Evolutionary conservation across 805 yeast genomes (phyloP).

Genomic region (Yarrowia sp.): DNA sequence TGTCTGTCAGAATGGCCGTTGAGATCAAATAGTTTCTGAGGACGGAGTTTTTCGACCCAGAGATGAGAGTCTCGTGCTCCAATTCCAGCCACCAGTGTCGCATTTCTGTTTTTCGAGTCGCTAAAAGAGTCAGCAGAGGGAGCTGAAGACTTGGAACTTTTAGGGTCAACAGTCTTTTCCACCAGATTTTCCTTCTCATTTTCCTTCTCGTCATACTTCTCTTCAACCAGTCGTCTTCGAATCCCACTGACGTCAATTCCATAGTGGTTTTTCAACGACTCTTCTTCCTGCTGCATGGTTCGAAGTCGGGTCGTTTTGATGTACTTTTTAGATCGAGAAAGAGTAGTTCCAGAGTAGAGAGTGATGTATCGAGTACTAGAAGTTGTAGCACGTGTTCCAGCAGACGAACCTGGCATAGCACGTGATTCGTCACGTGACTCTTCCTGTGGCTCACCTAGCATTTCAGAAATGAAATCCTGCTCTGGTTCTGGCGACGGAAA

Average conservation of each 20-base stretch:
- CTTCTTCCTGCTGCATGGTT: slow-evolving; percentile 12
- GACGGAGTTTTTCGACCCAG: slow-evolving; percentile 19
- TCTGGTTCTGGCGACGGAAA: neutral
- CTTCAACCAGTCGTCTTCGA: neutral
- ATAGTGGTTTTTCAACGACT: neutral
- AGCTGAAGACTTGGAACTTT: neutral
- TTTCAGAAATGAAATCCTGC: neutral
- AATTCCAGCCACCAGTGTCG: neutral
- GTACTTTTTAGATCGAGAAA: neutral
- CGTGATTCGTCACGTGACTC: neutral
- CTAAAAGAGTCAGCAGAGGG: neutral
- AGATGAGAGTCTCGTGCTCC: neutral
- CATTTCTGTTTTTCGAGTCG: neutral
- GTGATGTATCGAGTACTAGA: neutral
- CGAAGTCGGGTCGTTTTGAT: neutral
- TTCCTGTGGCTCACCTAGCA: neutral
- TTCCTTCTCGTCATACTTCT: neutral
- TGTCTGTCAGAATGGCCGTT: slow-evolving; percentile 8
- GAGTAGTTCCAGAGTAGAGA: neutral
- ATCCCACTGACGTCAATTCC: slow-evolving; percentile 3
- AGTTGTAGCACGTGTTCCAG: neutral
- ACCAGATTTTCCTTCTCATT: too few relatives aligned
- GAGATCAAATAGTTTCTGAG: neutral
- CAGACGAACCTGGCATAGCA: too few relatives aligned
- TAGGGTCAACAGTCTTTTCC: too few relatives aligned